A percentile compares a stretch with the other conserved stretches of the same genome.
These are phyloP conservation scores for Physaria fendleri DNA, from an alignment of 345 rosid species.

Conservation along the genomic window DNA sequence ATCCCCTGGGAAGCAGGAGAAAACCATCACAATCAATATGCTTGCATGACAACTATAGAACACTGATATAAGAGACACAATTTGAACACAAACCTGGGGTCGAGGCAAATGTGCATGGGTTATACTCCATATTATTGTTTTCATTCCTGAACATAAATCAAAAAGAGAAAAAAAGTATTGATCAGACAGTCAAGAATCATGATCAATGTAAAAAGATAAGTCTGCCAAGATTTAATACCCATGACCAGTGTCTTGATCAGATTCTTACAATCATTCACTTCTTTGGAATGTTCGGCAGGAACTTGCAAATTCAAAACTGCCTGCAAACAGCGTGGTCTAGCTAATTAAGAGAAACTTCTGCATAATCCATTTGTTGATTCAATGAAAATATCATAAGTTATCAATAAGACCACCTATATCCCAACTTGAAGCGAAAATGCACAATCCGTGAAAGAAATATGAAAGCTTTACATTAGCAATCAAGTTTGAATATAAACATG, in stretches of 20 bases:
- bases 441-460: not conserved
- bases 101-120: conserved; percentile 97
- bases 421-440: conserved; percentile 1
- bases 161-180: not conserved
- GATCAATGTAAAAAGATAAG: conserved; percentile 3
- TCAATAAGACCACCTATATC: not conserved
- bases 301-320: conserved; percentile 96
- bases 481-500: not conserved
- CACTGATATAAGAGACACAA: conserved; percentile 21
- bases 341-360: conserved; percentile 19
- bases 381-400: not conserved
- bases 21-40: conserved; percentile 38
- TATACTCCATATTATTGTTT: conserved; percentile 94
- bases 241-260: conserved; percentile 95
- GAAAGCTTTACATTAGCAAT: not conserved
- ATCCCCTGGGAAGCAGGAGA: conserved; percentile 53
- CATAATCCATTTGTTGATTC: conserved; percentile 1
- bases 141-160: conserved; percentile 66
- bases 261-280: conserved; percentile 93
- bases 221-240: conserved; percentile 52
- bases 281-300: conserved; percentile 95
- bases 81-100: conserved; percentile 59
- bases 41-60: not conserved
- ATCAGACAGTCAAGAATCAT: not conserved
- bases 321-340: conserved; percentile 46